phyloP scores from a whole-genome alignment of 352 stramenopile genomes.

The Phytophthora sp. region DNA sequence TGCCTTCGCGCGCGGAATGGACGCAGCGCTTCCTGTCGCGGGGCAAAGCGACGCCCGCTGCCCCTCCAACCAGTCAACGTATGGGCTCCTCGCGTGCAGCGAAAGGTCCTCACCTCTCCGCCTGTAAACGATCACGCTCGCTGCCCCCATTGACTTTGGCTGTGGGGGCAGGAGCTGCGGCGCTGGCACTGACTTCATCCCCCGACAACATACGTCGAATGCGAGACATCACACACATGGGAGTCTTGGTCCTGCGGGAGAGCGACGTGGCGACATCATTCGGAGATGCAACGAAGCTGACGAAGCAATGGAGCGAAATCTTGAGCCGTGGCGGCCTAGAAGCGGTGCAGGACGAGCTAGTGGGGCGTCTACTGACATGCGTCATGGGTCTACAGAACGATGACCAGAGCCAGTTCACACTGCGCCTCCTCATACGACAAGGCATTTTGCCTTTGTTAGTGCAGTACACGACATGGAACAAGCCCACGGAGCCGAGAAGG shows the following conservation, averaged over 20 bases:
- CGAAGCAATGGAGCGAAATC: constrained; percentile 18
- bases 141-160: constrained; percentile 27
- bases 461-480: constrained; percentile 38
- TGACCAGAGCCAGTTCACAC: constrained; percentile 22
- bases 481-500: constrained; percentile 36
- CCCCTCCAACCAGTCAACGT: constrained; percentile 4
- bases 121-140: constrained; percentile 20
- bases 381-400: constrained; percentile 29
- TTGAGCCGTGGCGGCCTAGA: constrained; percentile 21
- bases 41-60: background rate
- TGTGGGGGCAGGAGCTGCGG: constrained; percentile 18
- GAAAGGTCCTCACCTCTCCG: background rate
- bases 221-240: constrained; percentile 37
- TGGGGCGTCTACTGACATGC: constrained; percentile 25
- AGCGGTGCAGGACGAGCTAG: constrained; percentile 29
- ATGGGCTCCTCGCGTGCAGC: background rate
- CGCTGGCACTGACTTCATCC: constrained; percentile 20
- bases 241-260: constrained; percentile 34
- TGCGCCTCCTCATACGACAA: constrained; percentile 38
- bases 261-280: constrained; percentile 23
- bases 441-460: constrained; percentile 44
- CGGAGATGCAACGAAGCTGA: constrained; percentile 1
- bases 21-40: constrained; percentile 18
- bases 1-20: constrained; percentile 17
- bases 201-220: constrained; percentile 18